These are phyloP conservation scores for Aegilops sharonensis DNA, from an alignment of 176 grass and related monocot species.

Conservation along the genomic window DNA sequence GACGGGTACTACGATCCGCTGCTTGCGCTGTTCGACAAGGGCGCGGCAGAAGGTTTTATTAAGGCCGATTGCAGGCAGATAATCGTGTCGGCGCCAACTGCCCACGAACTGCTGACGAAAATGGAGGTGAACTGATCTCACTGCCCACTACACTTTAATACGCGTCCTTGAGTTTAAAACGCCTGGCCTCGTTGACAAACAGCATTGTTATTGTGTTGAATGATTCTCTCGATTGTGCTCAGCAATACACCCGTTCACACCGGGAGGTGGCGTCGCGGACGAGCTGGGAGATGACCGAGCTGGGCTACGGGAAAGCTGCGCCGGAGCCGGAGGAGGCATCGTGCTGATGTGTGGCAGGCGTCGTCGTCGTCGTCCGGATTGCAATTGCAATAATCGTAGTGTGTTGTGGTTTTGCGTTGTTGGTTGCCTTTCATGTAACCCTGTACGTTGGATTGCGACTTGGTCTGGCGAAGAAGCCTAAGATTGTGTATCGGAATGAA, in stretches of 20 bases:
- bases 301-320: conserved; percentile 60
- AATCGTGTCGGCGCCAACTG: conserved; percentile 76
- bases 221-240: conserved; percentile 25
- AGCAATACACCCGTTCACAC: conserved; percentile 82
- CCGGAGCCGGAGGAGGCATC: background rate
- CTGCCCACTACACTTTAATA: background rate
- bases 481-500: conserved; percentile 10
- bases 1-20: conserved; percentile 97
- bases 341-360: background rate
- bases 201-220: background rate
- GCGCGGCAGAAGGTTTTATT: conserved; percentile 85
- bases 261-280: conserved; percentile 62
- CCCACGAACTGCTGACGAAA: conserved; percentile 70
- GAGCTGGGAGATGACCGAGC: conserved; percentile 76
- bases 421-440: background rate
- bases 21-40: conserved; percentile 86
- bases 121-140: conserved; percentile 70
- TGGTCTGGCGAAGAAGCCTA: conserved; percentile 17
- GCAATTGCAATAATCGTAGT: background rate
- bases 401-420: background rate
- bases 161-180: background rate
- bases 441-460: conserved; percentile 12
- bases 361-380: conserved; percentile 18
- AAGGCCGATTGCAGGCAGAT: conserved; percentile 76
- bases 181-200: conserved; percentile 15